These are phyloP conservation scores for Testicularia cyperi DNA, from an alignment of 1,284 basidiomycete genomes.

Conservation along the genomic window DNA sequence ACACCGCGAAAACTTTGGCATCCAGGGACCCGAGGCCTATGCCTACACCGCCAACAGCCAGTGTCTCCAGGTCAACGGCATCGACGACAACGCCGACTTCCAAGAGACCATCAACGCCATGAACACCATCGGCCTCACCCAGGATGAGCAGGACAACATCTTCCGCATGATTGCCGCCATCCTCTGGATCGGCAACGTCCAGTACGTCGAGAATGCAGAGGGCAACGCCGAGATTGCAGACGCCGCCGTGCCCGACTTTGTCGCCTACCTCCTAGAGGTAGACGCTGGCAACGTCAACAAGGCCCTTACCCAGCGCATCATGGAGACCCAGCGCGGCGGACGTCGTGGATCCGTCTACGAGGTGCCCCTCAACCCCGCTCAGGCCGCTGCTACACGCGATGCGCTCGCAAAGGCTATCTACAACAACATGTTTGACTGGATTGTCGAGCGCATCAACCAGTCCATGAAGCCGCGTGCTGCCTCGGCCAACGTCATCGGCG, in stretches of 20 bases:
- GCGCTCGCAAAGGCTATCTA: constrained; percentile 95
- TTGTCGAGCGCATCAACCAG: constrained; percentile 90
- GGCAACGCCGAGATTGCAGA: constrained; percentile 83
- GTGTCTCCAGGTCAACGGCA: constrained; percentile 86
- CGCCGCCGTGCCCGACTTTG: constrained; percentile 87
- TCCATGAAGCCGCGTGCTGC: constrained; percentile 82
- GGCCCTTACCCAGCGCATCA: constrained; percentile 77
- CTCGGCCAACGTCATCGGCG: constrained; percentile 86
- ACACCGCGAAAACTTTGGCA: constrained; percentile 88
- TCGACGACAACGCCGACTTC: constrained; percentile 87
- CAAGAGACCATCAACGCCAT: constrained; percentile 90
- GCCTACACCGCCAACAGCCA: constrained; percentile 88
- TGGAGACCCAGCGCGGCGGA: constrained; percentile 81
- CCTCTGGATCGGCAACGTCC: constrained; percentile 87
- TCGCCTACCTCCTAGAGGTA: constrained; percentile 89
- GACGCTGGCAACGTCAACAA: constrained; percentile 79
- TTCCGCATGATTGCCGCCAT: constrained; percentile 88
- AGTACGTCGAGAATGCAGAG: constrained; percentile 80
- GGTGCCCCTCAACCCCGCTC: constrained; percentile 89
- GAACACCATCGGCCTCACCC: constrained; percentile 82
- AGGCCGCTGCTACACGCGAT: constrained; percentile 84
- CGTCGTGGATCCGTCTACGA: constrained; percentile 92
- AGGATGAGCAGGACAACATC: constrained; percentile 86
- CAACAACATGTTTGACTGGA: constrained; percentile 99
- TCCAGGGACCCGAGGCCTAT: constrained; percentile 96